Evolutionary conservation across 768 basidiomycete species (phyloP), one percentile per base, ranked within the genome.

Genomic region (Phlebiopsis flavidoalba): DNA sequence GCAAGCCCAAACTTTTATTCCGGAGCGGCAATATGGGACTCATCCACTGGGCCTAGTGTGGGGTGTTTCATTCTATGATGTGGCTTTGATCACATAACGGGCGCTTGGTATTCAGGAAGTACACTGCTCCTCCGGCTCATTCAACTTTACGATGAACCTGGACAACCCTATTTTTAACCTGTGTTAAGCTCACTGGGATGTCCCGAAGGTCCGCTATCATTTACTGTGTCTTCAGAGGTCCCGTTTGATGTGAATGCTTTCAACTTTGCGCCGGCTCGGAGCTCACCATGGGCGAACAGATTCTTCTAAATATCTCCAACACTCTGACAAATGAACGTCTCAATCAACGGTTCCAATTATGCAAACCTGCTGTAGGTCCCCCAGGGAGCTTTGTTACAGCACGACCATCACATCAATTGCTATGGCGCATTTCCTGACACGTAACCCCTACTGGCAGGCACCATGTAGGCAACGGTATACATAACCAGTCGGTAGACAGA

Each of bases 361-460:
- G 84, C 84, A 74, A 85, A 62, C 83, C 84, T 0, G 61, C 81
- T 1, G 75, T 83, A 5, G 83, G 84, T 0, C 80, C 80, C 0
- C 57, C 70, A 0, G 82, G 81, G 1, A 85, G 81, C 65, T 73
- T 84, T 52, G 67, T 80, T 19, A 67, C 80, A 0, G 77, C 74
- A 53, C 68, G 78, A 46, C 79, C 81, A 8, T 84, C 83, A 0
- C 56, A 66, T 4, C 74, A 43, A 79, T 85, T 33, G 67, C 72
- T 0, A 75, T 3, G 81, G 82, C 7, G n/a, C 71, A 82, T 24
- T 85, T 84, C 65, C 65, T 80, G n/a, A 15, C 83, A 79, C 54
- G 67, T 86, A n/a, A 3, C 83, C 84, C 5, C 81, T 78, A 61
- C 64, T 86, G 0, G 80, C 73, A n/a, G 84, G 84, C 26, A 83